phyloP scores from a whole-genome alignment of 495 filamentous ascomycete species.

The Trichoderma parareesei region DNA sequence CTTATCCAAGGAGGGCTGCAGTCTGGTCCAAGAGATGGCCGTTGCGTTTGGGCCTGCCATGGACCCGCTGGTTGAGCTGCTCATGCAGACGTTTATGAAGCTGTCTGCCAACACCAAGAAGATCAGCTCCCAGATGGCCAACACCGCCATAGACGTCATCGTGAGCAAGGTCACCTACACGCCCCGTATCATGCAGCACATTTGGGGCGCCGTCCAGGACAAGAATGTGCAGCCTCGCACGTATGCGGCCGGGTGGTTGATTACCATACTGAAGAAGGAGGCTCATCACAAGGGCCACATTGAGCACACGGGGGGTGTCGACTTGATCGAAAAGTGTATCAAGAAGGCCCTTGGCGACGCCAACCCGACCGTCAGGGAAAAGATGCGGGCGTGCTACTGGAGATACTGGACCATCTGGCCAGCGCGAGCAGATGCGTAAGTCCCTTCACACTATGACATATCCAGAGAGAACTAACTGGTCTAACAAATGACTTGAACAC shows the following conservation, averaged over 20 bases:
- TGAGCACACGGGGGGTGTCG: slow-evolving; percentile 74
- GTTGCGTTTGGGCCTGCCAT: slow-evolving; percentile 65
- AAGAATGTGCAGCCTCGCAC: slow-evolving; percentile 82
- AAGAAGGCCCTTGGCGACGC: slow-evolving; percentile 79
- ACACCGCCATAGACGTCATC: slow-evolving; percentile 65
- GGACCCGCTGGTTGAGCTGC: slow-evolving; percentile 82
- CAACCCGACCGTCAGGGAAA: slow-evolving; percentile 79
- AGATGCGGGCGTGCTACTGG: slow-evolving; percentile 80
- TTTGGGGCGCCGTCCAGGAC: slow-evolving; percentile 71
- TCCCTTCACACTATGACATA: slow-evolving; percentile 22
- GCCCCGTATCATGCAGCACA: slow-evolving; percentile 70
- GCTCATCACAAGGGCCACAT: slow-evolving; percentile 66
- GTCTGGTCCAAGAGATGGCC: slow-evolving; percentile 78
- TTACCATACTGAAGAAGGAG: slow-evolving; percentile 70
- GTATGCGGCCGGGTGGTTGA: slow-evolving; percentile 76
- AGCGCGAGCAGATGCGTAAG: slow-evolving; percentile 63
- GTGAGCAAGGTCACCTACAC: slow-evolving; percentile 72
- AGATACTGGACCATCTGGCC: slow-evolving; percentile 70
- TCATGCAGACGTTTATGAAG: slow-evolving; percentile 85
- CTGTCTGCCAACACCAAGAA: slow-evolving; percentile 83
- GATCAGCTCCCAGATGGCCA: slow-evolving; percentile 72
- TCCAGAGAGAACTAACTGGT: slow-evolving; percentile 13
- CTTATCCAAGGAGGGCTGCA: slow-evolving; percentile 75
- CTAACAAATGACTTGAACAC: slow-evolving; percentile 7
- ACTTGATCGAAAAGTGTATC: slow-evolving; percentile 77